Percentiles rank a stretch among this genome's conserved stretches.
Evolutionary conservation across 2,329 filamentous ascomycete species (phyloP).

Genomic region (Hysterium pulicare): DNA sequence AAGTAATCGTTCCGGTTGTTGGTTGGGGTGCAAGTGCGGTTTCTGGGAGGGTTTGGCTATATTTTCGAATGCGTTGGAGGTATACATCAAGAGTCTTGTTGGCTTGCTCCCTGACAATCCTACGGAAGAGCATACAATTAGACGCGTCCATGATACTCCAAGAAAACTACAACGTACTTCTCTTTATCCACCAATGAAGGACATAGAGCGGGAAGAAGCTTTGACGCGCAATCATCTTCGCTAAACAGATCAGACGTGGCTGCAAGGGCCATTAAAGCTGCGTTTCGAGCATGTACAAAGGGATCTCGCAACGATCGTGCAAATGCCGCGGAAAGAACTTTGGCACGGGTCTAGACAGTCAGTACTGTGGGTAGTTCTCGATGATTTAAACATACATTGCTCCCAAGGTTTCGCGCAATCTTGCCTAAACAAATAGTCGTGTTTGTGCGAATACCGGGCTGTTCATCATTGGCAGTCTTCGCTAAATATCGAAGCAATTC

Average conservation of each 20-base stretch:
- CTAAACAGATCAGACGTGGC: slow-evolving; percentile 83
- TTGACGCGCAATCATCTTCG: slow-evolving; percentile 83
- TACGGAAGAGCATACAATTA: slow-evolving; percentile 15
- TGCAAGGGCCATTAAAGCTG: slow-evolving; percentile 77
- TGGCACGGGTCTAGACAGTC: slow-evolving; percentile 63
- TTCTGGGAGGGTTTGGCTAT: slow-evolving; percentile 74
- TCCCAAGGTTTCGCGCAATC: slow-evolving; percentile 84
- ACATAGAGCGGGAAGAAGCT: slow-evolving; percentile 79
- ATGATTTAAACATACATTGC: slow-evolving; percentile 42
- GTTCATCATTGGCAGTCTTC: slow-evolving; percentile 95
- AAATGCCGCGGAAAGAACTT: slow-evolving; percentile 92
- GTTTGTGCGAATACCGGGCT: slow-evolving; percentile 94
- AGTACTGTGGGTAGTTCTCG: neutral
- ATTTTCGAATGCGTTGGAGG: slow-evolving; percentile 76
- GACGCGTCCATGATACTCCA: neutral
- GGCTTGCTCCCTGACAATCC: slow-evolving; percentile 82
- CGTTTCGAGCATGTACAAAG: slow-evolving; percentile 90
- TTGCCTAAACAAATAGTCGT: slow-evolving; percentile 97
- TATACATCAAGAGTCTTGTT: slow-evolving; percentile 87
- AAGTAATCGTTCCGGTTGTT: slow-evolving; percentile 37
- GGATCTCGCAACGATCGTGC: slow-evolving; percentile 85
- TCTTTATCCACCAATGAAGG: slow-evolving; percentile 90
- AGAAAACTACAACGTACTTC: slow-evolving; percentile 51
- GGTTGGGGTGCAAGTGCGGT: slow-evolving; percentile 66
- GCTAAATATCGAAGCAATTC: slow-evolving; percentile 87